Conservation (phyloP, 345 rosid species). For the Salix arbutifolia region DNA sequence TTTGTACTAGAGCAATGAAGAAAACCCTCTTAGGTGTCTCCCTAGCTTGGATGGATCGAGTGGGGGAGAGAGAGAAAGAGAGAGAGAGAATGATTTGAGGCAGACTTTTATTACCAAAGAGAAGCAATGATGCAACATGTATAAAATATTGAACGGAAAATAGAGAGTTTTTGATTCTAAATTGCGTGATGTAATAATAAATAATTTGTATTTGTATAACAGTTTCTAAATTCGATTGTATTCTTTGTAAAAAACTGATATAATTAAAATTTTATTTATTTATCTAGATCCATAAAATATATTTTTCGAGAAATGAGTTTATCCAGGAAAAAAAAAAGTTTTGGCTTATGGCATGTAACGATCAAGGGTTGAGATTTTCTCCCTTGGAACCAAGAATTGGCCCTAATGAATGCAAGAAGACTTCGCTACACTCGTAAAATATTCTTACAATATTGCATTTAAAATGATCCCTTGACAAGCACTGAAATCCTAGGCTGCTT, state of each 20-base stretch:
- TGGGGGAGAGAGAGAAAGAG: conserved; percentile 7
- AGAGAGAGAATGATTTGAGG: conserved; percentile 12
- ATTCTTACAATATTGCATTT: neutral
- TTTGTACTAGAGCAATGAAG: conserved; percentile 36
- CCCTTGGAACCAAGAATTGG: conserved; percentile 15
- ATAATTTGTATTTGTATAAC: too few species aligned
- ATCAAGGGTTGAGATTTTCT: conserved; percentile 20
- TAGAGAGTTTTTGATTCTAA: neutral
- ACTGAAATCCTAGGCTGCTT: conserved; percentile 26
- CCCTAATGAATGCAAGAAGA: neutral
- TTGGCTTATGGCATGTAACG: neutral
- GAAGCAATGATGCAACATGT: conserved; percentile 29
- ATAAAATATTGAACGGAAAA: conserved; percentile 8
- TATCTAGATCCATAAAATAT: too few species aligned
- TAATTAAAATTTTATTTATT: fast-evolving
- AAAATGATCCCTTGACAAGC: neutral
- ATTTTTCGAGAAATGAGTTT: fast-evolving
- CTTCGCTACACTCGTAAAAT: neutral
- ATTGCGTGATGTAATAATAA: too few species aligned
- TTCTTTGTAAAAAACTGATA: fast-evolving
- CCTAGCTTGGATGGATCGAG: conserved; percentile 1
- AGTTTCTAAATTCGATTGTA: fast-evolving
- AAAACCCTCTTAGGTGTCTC: conserved; percentile 19
- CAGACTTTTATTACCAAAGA: conserved; percentile 9
- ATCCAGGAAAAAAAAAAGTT: neutral